Evolutionary conservation across 1,284 basidiomycete species (phyloP).

Genomic region (Sanghuangporus sanghuang): DNA sequence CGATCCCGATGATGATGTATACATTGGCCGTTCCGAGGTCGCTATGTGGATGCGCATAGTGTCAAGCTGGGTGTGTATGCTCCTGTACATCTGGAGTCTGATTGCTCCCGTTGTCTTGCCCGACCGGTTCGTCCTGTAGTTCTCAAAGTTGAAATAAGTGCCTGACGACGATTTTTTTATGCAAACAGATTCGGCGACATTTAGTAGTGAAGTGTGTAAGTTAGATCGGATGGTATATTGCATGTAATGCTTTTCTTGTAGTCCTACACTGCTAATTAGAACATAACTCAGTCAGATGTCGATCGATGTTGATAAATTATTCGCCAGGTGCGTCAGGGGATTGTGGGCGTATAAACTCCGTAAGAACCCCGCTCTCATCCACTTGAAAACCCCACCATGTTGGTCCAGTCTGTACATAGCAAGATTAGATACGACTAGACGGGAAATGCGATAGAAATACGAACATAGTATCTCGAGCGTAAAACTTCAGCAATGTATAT

Average conservation of each 20-base stretch:
- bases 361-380: constrained; percentile 8
- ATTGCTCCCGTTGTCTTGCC: constrained; percentile 88
- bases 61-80: constrained; percentile 91
- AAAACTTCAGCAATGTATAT: constrained; percentile 12
- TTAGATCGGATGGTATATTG: background rate
- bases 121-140: constrained; percentile 53
- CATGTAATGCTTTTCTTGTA: background rate
- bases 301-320: background rate
- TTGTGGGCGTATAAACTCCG: background rate
- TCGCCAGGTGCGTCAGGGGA: background rate
- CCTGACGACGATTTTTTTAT: background rate
- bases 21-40: constrained; percentile 91
- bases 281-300: background rate
- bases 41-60: constrained; percentile 99
- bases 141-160: background rate
- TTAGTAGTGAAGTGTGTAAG: background rate
- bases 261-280: background rate
- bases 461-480: constrained; percentile 6
- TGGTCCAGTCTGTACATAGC: background rate
- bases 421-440: background rate
- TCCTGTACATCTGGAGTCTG: constrained; percentile 87
- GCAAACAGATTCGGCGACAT: constrained; percentile 14
- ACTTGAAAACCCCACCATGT: constrained; percentile 10
- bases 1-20: constrained; percentile 65
- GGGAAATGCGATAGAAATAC: background rate